phyloP scores from a whole-genome alignment of 768 basidiomycete species.

The Kwoniella heveanensis region DNA sequence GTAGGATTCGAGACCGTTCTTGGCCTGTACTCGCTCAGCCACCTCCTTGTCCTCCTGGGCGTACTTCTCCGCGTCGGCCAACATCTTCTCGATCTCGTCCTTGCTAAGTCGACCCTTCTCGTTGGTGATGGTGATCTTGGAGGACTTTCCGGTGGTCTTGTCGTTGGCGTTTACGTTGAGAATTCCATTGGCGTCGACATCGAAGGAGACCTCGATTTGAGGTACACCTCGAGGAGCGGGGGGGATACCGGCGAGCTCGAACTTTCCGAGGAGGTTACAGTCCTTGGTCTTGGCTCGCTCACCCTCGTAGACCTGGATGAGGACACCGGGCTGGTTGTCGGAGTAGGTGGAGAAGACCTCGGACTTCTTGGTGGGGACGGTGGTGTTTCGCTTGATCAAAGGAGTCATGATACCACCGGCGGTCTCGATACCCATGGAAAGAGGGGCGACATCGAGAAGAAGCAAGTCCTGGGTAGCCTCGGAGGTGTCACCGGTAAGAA shows the following conservation, averaged over 20 bases:
- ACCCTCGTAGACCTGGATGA: slow-evolving; percentile 97
- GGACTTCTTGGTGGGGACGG: slow-evolving; percentile 95
- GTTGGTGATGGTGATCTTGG: slow-evolving; percentile 91
- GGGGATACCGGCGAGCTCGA: slow-evolving; percentile 62
- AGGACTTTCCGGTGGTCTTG: slow-evolving; percentile 60
- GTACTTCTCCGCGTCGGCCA: slow-evolving; percentile 62
- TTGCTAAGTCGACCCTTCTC: slow-evolving; percentile 86
- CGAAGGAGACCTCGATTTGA: slow-evolving; percentile 61
- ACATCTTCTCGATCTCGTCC: slow-evolving; percentile 65
- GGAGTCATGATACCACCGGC: slow-evolving; percentile 98
- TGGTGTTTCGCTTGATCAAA: slow-evolving; percentile 92
- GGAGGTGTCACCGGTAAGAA: slow-evolving; percentile 94
- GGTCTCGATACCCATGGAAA: slow-evolving; percentile 98
- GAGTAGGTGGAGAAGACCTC: slow-evolving; percentile 97
- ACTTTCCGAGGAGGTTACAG: slow-evolving; percentile 97
- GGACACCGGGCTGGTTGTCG: slow-evolving; percentile 90
- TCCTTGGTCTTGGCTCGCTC: slow-evolving; percentile 97
- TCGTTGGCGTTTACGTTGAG: slow-evolving; percentile 58
- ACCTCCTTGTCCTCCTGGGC: slow-evolving; percentile 50
- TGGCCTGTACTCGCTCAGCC: slow-evolving; percentile 59
- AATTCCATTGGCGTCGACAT: slow-evolving; percentile 70
- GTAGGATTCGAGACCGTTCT: slow-evolving; percentile 93
- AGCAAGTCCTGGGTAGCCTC: slow-evolving; percentile 86
- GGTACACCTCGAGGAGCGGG: slow-evolving; percentile 60
- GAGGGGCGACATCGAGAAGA: slow-evolving; percentile 93